These are phyloP conservation scores for Carex parvula DNA, from an alignment of 176 grass and related monocot species.

Conservation along the genomic window DNA sequence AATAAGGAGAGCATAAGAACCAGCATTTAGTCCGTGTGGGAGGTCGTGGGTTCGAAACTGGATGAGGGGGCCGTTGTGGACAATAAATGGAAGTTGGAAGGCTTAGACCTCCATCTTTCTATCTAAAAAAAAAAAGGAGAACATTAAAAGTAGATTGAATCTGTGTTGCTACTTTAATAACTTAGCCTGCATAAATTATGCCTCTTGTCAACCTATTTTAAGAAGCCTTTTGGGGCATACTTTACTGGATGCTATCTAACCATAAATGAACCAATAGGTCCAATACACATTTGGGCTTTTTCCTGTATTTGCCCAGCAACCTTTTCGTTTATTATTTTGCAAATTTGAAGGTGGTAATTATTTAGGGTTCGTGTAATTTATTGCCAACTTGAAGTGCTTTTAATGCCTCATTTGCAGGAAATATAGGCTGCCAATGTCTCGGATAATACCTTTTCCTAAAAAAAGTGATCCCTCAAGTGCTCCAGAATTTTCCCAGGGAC, in stretches of 20 bases:
- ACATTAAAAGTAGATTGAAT: neutral
- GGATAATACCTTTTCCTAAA: constrained; percentile 95
- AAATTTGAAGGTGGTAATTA: neutral
- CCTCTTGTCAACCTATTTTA: constrained; percentile 5
- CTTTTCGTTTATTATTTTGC: neutral
- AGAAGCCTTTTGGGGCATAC: neutral
- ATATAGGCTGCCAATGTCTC: constrained; percentile 74
- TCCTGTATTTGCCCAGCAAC: neutral
- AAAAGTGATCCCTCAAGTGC: constrained; percentile 82
- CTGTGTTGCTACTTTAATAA: neutral
- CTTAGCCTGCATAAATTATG: neutral
- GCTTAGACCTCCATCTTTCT: no score
- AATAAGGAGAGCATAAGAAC: neutral
- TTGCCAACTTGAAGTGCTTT: constrained; percentile 25
- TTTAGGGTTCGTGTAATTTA: neutral
- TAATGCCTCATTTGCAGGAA: constrained; percentile 48
- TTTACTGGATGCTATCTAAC: neutral
- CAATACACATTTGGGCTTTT: neutral
- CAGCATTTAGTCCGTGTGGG: no score
- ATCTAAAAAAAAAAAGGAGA: no score
- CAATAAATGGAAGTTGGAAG: no score
- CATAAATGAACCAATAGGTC: neutral
- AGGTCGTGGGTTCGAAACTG: no score
- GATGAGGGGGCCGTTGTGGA: no score
- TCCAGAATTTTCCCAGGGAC: constrained; percentile 71